Conservation (phyloP, 805 yeast genomes). For the Candida ipomoeae region DNA sequence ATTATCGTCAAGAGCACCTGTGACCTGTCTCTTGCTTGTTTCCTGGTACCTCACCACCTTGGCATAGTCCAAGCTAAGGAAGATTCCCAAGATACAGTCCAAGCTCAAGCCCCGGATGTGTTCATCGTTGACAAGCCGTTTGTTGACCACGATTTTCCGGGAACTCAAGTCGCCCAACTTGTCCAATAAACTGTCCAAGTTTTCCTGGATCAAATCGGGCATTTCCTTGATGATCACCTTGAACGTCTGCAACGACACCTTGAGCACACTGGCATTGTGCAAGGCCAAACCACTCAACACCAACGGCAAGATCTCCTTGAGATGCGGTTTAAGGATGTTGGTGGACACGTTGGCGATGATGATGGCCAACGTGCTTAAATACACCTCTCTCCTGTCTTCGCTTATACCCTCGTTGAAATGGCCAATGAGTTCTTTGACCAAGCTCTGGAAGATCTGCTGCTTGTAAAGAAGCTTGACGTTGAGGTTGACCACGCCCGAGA, state of each 20-base stretch:
- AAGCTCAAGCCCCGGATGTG: constrained; percentile 55
- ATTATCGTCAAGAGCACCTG: constrained; percentile 62
- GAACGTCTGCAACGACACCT: constrained; percentile 60
- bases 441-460: constrained; percentile 67
- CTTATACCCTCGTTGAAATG: constrained; percentile 31
- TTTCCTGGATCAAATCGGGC: constrained; percentile 47
- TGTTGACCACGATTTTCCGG: constrained; percentile 13
- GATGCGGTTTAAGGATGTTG: constrained; percentile 59
- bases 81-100: constrained; percentile 46
- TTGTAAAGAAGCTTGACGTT: constrained; percentile 68
- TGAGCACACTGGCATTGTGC: constrained; percentile 44
- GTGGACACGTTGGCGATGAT: constrained; percentile 63
- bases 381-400: constrained; percentile 40
- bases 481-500: constrained; percentile 47
- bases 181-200: constrained; percentile 56
- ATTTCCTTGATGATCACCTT: constrained; percentile 52
- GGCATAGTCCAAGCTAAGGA: constrained; percentile 31
- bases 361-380: constrained; percentile 62
- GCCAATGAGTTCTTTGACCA: constrained; percentile 52
- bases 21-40: constrained; percentile 45
- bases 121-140: constrained; percentile 33
- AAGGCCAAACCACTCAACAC: constrained; percentile 60
- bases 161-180: constrained; percentile 41
- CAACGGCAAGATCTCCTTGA: constrained; percentile 64
- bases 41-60: constrained; percentile 49